phyloP scores from a whole-genome alignment of 306 rosid species.

The Prinsepia uniflora region DNA sequence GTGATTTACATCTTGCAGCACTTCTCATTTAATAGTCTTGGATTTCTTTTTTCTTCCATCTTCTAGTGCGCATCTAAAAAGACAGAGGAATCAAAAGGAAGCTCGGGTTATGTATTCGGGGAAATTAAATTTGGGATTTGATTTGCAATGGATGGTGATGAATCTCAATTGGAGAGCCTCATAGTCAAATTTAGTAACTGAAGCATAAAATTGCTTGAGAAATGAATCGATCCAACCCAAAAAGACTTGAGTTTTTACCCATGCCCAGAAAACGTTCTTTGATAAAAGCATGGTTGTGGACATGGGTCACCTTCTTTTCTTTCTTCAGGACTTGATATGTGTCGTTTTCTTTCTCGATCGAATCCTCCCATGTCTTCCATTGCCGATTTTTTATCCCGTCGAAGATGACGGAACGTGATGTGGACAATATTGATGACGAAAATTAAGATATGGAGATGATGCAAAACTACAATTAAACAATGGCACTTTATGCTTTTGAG shows the following conservation, averaged over 20 bases:
- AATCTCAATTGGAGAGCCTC: conserved; percentile 67
- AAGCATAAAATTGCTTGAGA: conserved; percentile 78
- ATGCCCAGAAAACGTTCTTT: conserved; percentile 64
- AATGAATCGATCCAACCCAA: conserved; percentile 73
- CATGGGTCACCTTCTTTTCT: conserved; percentile 44
- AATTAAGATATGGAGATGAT: conserved; percentile 78
- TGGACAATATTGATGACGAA: conserved; percentile 72
- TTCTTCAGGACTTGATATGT: conserved; percentile 30
- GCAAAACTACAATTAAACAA: conserved; percentile 61
- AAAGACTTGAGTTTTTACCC: conserved; percentile 54
- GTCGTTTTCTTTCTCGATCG: conserved; percentile 50
- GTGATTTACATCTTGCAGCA: no score
- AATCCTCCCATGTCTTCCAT: conserved; percentile 86
- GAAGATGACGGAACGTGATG: conserved; percentile 62
- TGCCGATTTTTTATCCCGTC: conserved; percentile 77
- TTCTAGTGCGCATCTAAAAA: no score
- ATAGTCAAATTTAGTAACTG: conserved; percentile 85
- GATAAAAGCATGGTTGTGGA: conserved; percentile 71
- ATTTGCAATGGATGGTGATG: conserved; percentile 71
- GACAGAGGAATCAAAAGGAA: not conserved
- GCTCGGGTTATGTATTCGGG: conserved; percentile 81
- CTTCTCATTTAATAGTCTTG: no score
- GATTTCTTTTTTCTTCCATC: no score
- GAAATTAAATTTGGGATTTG: conserved; percentile 64
- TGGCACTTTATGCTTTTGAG: conserved; percentile 49